A percentile compares a stretch with the other conserved stretches of the same genome.
phyloP scores from a whole-genome alignment of 2,329 filamentous ascomycete genomes.

The Chaetomium olivaceum region DNA sequence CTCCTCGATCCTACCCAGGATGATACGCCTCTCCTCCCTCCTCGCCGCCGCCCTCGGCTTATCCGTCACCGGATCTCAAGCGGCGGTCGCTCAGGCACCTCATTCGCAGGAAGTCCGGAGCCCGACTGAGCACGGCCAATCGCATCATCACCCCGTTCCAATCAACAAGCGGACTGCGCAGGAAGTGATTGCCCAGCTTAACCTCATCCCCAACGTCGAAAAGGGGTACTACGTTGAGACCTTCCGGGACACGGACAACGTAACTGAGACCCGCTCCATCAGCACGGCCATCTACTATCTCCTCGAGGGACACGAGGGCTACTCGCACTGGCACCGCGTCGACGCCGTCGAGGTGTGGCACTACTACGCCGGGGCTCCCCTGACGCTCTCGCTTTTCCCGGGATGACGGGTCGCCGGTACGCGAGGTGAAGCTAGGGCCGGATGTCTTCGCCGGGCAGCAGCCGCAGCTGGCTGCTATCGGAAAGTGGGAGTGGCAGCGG shows the following conservation, averaged over 20 bases:
- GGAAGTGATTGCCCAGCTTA: constrained; percentile 47
- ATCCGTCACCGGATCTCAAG: background rate
- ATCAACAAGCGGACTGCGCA: constrained; percentile 20
- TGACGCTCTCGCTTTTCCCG: constrained; percentile 47
- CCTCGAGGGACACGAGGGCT: constrained; percentile 45
- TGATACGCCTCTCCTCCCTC: background rate
- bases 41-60: background rate
- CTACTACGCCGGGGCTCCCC: constrained; percentile 54
- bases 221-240: constrained; percentile 53
- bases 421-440: constrained; percentile 43
- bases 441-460: constrained; percentile 46
- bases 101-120: background rate
- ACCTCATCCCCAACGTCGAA: constrained; percentile 47
- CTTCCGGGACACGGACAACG: constrained; percentile 42
- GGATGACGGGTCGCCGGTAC: constrained; percentile 45
- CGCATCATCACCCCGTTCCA: background rate
- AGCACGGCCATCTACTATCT: constrained; percentile 57
- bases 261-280: constrained; percentile 41
- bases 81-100: background rate
- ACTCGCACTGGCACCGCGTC: constrained; percentile 52
- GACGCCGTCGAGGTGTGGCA: constrained; percentile 55
- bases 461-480: constrained; percentile 47
- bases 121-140: background rate
- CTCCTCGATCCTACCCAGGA: background rate
- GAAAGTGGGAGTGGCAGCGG: constrained; percentile 48